Evolutionary conservation across 805 yeast species (phyloP).

Genomic region (Kodamaea kaohsiungensis): DNA sequence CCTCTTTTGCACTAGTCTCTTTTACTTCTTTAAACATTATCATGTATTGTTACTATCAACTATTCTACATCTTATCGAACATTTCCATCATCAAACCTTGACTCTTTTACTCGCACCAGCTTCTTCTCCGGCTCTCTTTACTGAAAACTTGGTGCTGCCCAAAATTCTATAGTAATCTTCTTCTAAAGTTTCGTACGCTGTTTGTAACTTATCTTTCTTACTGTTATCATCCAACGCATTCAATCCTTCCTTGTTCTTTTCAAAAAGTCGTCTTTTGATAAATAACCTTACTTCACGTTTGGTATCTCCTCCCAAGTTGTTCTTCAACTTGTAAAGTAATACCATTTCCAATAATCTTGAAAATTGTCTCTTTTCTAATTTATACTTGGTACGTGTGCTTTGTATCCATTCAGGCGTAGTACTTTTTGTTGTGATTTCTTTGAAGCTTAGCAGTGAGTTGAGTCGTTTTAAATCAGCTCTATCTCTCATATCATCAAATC

Average conservation of each 20-base stretch:
- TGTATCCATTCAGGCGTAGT: constrained; percentile 40
- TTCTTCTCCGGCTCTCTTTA: constrained; percentile 17
- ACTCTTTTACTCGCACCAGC: background rate
- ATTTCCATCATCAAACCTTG: background rate
- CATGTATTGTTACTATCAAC: background rate
- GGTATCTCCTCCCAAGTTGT: constrained; percentile 21
- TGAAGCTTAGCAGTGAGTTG: constrained; percentile 20
- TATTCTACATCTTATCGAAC: background rate
- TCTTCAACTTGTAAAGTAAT: constrained; percentile 43
- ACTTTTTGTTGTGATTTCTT: constrained; percentile 17
- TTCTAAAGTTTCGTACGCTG: constrained; percentile 67
- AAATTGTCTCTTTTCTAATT: constrained; percentile 78
- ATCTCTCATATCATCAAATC: constrained; percentile 89
- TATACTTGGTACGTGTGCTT: constrained; percentile 40
- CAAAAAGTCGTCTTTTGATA: constrained; percentile 73
- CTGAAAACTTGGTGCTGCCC: constrained; percentile 23
- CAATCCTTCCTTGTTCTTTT: constrained; percentile 80
- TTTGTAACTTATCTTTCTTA: constrained; percentile 69
- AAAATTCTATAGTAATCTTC: constrained; percentile 70
- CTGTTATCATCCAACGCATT: constrained; percentile 61
- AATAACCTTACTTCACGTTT: constrained; percentile 50
- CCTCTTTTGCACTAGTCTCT: too few relatives aligned
- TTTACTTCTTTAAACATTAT: too few relatives aligned
- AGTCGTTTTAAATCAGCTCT: constrained; percentile 62
- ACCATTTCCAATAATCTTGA: constrained; percentile 77